A percentile compares a stretch with the other conserved stretches of the same genome.
phyloP scores from a whole-genome alignment of 2,329 filamentous ascomycete genomes.

The Mycosphaerella arachidis region DNA sequence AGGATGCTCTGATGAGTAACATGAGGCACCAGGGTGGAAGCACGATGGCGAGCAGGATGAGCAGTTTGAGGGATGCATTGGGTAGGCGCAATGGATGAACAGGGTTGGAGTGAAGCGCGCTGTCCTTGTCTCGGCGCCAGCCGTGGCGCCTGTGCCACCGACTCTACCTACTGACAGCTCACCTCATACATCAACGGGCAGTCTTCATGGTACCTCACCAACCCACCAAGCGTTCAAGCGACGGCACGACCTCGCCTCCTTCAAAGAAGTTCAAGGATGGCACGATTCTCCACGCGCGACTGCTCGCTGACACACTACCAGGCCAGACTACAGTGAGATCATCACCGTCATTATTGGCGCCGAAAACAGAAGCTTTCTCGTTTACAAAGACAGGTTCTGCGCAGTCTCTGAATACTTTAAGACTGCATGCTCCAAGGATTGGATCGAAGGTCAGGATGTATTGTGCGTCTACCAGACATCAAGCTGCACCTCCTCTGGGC shows the following conservation, averaged over 20 bases:
- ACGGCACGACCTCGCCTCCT: neutral
- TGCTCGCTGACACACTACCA: neutral
- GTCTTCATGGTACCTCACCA: no score
- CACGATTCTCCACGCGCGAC: neutral
- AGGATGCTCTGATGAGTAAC: conserved; percentile 70
- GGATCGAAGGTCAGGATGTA: conserved; percentile 4
- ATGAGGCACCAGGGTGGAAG: conserved; percentile 51
- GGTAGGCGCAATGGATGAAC: conserved; percentile 8
- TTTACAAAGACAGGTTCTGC: conserved; percentile 8
- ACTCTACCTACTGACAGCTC: no score
- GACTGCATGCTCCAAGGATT: conserved; percentile 3
- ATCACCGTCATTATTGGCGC: conserved; percentile 1
- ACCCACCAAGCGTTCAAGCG: no score
- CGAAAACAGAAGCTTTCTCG: neutral
- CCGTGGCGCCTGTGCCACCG: neutral
- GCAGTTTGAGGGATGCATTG: conserved; percentile 41
- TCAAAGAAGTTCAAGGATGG: neutral
- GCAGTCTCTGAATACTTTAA: conserved; percentile 6
- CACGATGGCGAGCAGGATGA: conserved; percentile 50
- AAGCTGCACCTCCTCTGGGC: neutral
- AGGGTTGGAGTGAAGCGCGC: neutral
- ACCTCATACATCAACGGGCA: no score
- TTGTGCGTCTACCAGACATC: conserved; percentile 6
- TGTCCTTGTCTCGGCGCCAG: neutral
- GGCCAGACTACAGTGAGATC: neutral